These are phyloP conservation scores for Kwoniella botswanensis DNA, from an alignment of 768 basidiomycete species.

Conservation along the genomic window DNA sequence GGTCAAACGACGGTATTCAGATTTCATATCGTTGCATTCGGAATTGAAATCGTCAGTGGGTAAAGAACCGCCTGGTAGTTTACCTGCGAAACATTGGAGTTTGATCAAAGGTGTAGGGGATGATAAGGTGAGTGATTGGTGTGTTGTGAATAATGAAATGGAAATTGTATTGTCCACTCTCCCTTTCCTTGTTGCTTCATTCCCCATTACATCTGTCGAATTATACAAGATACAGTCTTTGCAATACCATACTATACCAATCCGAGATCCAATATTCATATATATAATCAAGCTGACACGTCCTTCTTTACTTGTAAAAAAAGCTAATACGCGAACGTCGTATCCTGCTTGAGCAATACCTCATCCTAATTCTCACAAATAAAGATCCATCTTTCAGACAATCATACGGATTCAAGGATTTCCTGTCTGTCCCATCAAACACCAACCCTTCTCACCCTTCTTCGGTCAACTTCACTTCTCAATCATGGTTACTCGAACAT, in stretches of 20 bases:
- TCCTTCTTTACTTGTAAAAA: too few relatives aligned
- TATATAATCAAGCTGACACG: background rate
- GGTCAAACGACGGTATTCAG: conserved; percentile 92
- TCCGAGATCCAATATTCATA: background rate
- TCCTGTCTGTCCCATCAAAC: conserved; percentile 68
- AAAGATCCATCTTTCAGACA: conserved; percentile 86
- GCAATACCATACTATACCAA: background rate
- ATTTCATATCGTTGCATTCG: conserved; percentile 84
- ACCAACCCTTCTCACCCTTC: conserved; percentile 13
- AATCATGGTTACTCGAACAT: conserved; percentile 91
- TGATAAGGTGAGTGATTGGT: conserved; percentile 58
- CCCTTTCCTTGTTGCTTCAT: background rate
- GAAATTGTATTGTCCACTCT: background rate
- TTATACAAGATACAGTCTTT: background rate
- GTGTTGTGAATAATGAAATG: background rate
- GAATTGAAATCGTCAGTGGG: conserved; percentile 81
- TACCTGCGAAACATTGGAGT: conserved; percentile 86
- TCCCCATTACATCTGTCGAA: background rate
- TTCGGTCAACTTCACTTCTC: conserved; percentile 35
- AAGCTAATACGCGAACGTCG: conserved; percentile 75
- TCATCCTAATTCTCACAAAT: conserved; percentile 80
- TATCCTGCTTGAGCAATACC: conserved; percentile 76
- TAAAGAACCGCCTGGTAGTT: conserved; percentile 73
- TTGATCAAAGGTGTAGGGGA: conserved; percentile 65
- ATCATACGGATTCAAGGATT: conserved; percentile 76